These are phyloP conservation scores for Coniella lustricola DNA, from an alignment of 2,329 filamentous ascomycete genomes.

Conservation along the genomic window DNA sequence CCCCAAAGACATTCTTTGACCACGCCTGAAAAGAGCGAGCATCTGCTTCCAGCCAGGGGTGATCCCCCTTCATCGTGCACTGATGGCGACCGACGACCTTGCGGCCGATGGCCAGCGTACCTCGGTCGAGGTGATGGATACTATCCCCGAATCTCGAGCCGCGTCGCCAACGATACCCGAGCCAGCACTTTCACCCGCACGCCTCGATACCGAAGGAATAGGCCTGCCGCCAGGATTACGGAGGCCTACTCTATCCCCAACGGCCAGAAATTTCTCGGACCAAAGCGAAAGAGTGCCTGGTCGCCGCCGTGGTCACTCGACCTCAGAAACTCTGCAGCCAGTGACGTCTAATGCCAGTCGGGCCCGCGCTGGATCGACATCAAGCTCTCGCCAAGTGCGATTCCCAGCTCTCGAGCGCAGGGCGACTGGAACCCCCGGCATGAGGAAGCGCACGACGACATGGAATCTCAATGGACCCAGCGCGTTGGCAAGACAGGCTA, in stretches of 20 bases:
- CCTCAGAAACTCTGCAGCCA: constrained; percentile 7
- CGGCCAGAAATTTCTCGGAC: not conserved
- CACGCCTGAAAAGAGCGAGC: not conserved
- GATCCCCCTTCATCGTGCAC: constrained; percentile 1
- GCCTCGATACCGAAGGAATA: not conserved
- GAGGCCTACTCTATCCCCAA: constrained; percentile 1
- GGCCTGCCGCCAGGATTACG: constrained; percentile 3
- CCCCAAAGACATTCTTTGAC: constrained; percentile 4
- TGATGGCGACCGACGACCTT: not conserved
- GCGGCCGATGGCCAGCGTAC: constrained; percentile 7
- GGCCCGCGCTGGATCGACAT: constrained; percentile 9
- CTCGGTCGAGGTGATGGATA: constrained; percentile 12
- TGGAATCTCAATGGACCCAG: constrained; percentile 14
- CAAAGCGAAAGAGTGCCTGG: not conserved
- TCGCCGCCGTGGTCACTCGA: constrained; percentile 9
- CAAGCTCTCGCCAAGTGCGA: constrained; percentile 5
- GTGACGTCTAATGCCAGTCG: constrained; percentile 9
- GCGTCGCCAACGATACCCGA: constrained; percentile 12
- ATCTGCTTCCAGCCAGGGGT: constrained; percentile 1
- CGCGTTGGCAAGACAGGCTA: constrained; percentile 7
- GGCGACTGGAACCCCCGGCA: constrained; percentile 4
- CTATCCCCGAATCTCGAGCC: constrained; percentile 13
- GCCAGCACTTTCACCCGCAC: constrained; percentile 6
- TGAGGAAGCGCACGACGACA: constrained; percentile 14
- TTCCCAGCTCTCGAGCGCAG: constrained; percentile 5